Percentiles rank a stretch among this genome's conserved stretches.
Evolutionary conservation across 257 asterid genomes (phyloP).

Genomic region (Thymus mandschuricus): DNA sequence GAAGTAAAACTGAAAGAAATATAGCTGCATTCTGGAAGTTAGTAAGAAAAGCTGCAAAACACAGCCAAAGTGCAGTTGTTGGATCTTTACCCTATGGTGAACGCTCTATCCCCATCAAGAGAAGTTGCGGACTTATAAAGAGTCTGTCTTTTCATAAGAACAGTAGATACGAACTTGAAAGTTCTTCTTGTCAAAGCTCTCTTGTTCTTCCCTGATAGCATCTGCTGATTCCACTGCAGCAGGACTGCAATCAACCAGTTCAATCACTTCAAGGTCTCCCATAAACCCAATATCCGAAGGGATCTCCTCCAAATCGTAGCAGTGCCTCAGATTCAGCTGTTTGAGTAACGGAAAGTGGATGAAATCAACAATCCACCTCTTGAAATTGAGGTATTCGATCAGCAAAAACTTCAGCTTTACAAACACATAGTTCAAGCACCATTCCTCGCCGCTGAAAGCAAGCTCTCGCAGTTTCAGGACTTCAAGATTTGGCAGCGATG

Average conservation of each 20-base stretch:
- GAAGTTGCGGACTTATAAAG: no score
- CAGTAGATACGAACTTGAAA: constrained; percentile 28
- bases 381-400: constrained; percentile 27
- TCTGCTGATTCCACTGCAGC: background rate
- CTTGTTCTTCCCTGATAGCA: background rate
- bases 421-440: background rate
- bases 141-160: constrained; percentile 37
- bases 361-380: background rate
- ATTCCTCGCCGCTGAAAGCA: constrained; percentile 26
- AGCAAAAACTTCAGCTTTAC: constrained; percentile 18
- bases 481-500: constrained; percentile 11
- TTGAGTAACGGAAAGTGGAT: constrained; percentile 22
- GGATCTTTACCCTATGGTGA: no score
- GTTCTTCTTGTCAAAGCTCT: background rate
- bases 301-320: constrained; percentile 31
- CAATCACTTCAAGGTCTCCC: constrained; percentile 20
- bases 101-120: no score
- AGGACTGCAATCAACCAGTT: constrained; percentile 33
- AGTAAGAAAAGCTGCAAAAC: no score
- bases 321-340: constrained; percentile 19
- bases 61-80: no score
- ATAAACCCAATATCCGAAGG: constrained; percentile 4
- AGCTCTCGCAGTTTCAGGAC: constrained; percentile 33
- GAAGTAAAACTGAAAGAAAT: no score
- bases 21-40: no score